phyloP scores from a whole-genome alignment of 2,329 filamentous ascomycete genomes.

The Daldinia sp. region DNA sequence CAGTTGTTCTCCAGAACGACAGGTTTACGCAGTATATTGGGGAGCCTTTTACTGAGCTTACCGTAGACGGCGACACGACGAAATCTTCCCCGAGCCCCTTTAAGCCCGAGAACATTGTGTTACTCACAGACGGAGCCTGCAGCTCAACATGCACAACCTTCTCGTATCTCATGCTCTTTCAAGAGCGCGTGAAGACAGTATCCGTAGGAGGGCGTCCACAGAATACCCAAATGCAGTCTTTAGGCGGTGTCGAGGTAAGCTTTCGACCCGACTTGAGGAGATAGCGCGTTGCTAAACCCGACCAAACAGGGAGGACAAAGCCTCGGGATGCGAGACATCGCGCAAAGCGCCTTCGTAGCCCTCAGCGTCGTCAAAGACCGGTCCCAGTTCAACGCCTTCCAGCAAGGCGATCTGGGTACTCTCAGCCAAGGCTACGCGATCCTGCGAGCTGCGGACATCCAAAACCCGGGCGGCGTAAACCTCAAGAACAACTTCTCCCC shows the following conservation, averaged over 20 bases:
- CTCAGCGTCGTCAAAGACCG: slow-evolving; percentile 8
- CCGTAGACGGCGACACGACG: slow-evolving; percentile 52
- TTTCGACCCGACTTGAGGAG: neutral
- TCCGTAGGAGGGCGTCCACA: slow-evolving; percentile 56
- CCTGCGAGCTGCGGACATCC: slow-evolving; percentile 38
- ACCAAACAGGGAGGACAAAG: slow-evolving; percentile 49
- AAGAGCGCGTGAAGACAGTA: slow-evolving; percentile 58
- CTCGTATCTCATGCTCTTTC: slow-evolving; percentile 60
- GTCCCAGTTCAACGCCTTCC: slow-evolving; percentile 28
- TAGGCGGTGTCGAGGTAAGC: slow-evolving; percentile 54
- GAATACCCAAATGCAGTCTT: slow-evolving; percentile 56
- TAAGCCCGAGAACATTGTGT: slow-evolving; percentile 59
- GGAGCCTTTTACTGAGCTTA: slow-evolving; percentile 43
- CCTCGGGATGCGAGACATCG: slow-evolving; percentile 38
- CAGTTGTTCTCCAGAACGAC: slow-evolving; percentile 53
- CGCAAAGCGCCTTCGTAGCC: neutral
- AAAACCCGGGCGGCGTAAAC: slow-evolving; percentile 45
- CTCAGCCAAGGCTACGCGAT: slow-evolving; percentile 49
- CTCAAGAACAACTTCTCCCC: slow-evolving; percentile 50
- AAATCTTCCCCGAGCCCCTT: slow-evolving; percentile 58
- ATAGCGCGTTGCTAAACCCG: too few species aligned
- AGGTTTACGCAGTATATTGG: slow-evolving; percentile 55
- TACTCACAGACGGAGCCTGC: slow-evolving; percentile 64
- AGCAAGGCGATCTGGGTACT: slow-evolving; percentile 41
- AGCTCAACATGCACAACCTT: slow-evolving; percentile 65